Percentiles rank a stretch among this genome's conserved stretches.
Conservation (phyloP, 2,329 filamentous ascomycete genomes). For the Botrytis paeoniae region DNA sequence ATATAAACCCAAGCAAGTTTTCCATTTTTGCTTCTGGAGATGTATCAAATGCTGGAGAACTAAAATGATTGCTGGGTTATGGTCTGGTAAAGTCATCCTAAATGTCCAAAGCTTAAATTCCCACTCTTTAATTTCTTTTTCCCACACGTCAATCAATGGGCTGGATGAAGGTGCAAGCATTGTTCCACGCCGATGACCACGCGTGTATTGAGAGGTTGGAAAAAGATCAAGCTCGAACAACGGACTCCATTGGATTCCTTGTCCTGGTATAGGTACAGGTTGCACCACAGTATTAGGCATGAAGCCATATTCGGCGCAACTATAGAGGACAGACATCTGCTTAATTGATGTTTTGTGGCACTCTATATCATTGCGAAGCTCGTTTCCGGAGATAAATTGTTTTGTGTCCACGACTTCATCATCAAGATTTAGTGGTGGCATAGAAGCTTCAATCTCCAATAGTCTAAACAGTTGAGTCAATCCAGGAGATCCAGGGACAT, state of each 20-base stretch:
- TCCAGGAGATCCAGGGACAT: conserved; percentile 7
- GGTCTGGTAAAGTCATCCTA: neutral
- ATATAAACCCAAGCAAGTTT: neutral
- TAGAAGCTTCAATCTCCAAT: conserved; percentile 8
- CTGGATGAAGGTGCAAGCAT: rapidly evolving
- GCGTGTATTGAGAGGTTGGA: neutral
- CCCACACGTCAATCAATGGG: too few relatives aligned
- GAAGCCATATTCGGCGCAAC: neutral
- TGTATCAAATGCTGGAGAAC: neutral
- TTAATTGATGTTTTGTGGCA: neutral
- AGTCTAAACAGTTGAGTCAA: neutral
- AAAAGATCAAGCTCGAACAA: conserved; percentile 9
- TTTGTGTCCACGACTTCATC: neutral
- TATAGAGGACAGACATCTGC: neutral
- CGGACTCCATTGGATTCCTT: neutral
- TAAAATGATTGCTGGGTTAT: neutral
- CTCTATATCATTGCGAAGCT: neutral
- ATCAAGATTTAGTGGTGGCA: neutral
- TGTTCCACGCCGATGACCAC: rapidly evolving
- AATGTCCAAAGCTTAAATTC: neutral
- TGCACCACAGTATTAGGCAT: neutral
- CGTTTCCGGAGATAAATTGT: neutral
- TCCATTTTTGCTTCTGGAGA: rapidly evolving
- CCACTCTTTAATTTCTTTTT: neutral
- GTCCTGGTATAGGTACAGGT: rapidly evolving